Evolutionary conservation across 768 basidiomycete genomes (phyloP), one percentile per base, ranked within the genome.

Genomic region (Phylloporus scabripes): DNA sequence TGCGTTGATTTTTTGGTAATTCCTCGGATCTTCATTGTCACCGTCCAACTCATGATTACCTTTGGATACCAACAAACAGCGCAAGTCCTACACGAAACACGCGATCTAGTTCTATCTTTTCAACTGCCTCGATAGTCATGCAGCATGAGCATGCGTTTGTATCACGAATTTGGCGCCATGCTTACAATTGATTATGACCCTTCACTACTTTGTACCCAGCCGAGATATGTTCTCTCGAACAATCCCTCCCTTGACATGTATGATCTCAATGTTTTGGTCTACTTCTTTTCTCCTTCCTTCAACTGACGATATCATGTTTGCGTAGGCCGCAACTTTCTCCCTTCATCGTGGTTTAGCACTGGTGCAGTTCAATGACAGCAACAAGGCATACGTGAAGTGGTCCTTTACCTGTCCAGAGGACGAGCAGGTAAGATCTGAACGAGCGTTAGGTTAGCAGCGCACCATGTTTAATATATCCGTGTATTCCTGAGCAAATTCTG

Each of bases 1-100:
- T 68, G 64, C 23, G 52, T 65, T 65, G 60, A 65, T 37, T 66
- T 65, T 9, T 29, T 29, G 28, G 28, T 29, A 29, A 11, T 29
- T 11, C 11, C 11, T 10, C 28, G 28, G 28, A 29, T 3, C 28
- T 29, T 28, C 7, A 28, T 2, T 7, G 5, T 8, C 7, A 7
- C 1, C 24, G 1, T 8, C 28, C 51, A 7, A 36, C 20, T 14
- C n/a, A n/a, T n/a, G n/a, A n/a, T n/a, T n/a, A n/a, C n/a, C 31
- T 33, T 31, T 3, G 10, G 33, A 36, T 17, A 9, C 8, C 18
- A 36, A 31, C 2, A 10, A 31, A 31, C 29, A 31, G 3, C 8
- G 24, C 24, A 26, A 7, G 24, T 26, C 24, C 24, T 7, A 26
- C 24, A 26, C 5, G 7, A 26, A 26, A 26, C 4, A 26, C 24